A percentile compares a stretch with the other conserved stretches of the same genome.
phyloP scores from a whole-genome alignment of 192 early-diverging fungal species.

The Phycomyces nitens region DNA sequence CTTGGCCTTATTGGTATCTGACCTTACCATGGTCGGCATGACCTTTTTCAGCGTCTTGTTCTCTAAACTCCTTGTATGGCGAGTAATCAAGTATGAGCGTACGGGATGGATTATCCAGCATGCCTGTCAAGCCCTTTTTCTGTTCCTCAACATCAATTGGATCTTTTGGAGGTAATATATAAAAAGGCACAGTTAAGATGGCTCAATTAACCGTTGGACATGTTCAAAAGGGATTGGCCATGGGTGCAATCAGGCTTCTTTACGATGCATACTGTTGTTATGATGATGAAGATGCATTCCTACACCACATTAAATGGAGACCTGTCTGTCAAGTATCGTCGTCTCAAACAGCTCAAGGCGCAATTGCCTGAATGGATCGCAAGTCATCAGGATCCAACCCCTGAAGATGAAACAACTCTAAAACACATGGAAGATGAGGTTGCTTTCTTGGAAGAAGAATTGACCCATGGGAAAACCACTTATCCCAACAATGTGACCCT shows the following conservation, averaged over 20 bases:
- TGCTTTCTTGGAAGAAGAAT: constrained; percentile 51
- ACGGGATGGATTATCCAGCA: constrained; percentile 58
- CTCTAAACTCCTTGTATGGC: constrained; percentile 50
- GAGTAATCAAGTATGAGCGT: constrained; percentile 47
- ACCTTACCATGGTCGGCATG: constrained; percentile 63
- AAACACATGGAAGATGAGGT: constrained; percentile 39
- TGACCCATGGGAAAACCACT: constrained; percentile 48
- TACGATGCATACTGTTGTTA: constrained; percentile 81
- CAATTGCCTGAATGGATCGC: constrained; percentile 21
- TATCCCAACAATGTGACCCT: constrained; percentile 84
- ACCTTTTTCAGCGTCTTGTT: constrained; percentile 63
- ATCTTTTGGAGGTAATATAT: constrained; percentile 45
- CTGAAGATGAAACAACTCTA: constrained; percentile 1
- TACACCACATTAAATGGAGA: constrained; percentile 82
- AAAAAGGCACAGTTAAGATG: constrained; percentile 2
- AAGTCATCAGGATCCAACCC: not conserved
- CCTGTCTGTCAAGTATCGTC: constrained; percentile 47
- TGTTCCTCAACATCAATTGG: constrained; percentile 59
- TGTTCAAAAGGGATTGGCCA: constrained; percentile 63
- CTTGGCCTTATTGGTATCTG: constrained; percentile 64
- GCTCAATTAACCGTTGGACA: constrained; percentile 24
- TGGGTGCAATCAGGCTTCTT: constrained; percentile 91
- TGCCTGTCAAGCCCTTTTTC: constrained; percentile 52
- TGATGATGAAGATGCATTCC: constrained; percentile 97
- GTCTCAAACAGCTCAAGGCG: constrained; percentile 34